These are phyloP conservation scores for Protea cynaroides DNA, from an alignment of 164 flowering plant species.

Conservation along the genomic window DNA sequence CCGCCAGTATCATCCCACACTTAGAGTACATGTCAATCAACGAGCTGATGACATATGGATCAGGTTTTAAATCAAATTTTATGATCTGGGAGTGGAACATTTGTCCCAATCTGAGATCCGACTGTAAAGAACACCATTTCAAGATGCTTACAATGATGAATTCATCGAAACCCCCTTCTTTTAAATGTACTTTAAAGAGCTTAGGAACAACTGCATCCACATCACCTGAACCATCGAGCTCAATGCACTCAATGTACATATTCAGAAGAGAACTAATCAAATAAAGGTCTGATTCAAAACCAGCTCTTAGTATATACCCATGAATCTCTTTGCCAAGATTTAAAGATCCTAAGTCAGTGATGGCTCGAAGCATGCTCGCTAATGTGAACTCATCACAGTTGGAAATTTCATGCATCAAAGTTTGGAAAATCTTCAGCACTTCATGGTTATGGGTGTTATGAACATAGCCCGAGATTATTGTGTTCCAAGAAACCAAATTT, in stretches of 20 bases:
- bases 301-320: conserved; percentile 25
- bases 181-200: conserved; percentile 14
- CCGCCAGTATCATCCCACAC: conserved; percentile 28
- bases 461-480: conserved; percentile 23
- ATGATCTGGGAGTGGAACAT: conserved; percentile 25
- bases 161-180: conserved; percentile 23
- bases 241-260: conserved; percentile 29
- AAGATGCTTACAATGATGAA: conserved; percentile 24
- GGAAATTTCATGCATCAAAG: conserved; percentile 12
- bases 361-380: conserved; percentile 20
- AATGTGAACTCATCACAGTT: conserved; percentile 28
- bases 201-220: conserved; percentile 13
- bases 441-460: conserved; percentile 14
- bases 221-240: conserved; percentile 6
- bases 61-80: conserved; percentile 19
- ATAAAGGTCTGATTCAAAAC: conserved; percentile 17
- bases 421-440: conserved; percentile 21
- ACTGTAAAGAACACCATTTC: conserved; percentile 23
- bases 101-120: conserved; percentile 21
- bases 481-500: conserved; percentile 34
- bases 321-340: conserved; percentile 23
- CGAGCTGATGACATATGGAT: conserved; percentile 18
- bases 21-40: conserved; percentile 30
- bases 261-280: conserved; percentile 27
- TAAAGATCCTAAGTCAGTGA: conserved; percentile 16